Evolutionary conservation across 1,284 basidiomycete genomes (phyloP), one percentile per base, ranked within the genome.

Genomic region (Pseudozyma tsukubaensis): DNA sequence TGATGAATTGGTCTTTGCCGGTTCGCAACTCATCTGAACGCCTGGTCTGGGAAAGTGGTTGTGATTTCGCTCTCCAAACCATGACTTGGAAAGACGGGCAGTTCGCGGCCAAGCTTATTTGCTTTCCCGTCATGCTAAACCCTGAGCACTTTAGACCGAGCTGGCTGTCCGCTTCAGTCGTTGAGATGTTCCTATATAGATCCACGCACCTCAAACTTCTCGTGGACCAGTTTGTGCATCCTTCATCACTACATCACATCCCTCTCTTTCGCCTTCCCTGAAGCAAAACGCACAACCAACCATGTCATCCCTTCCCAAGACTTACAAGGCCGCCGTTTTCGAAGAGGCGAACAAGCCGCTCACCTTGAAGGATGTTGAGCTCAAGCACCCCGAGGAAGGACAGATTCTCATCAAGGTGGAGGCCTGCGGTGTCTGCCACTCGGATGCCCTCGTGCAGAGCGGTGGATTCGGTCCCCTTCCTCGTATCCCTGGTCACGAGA

Each of bases 351-450:
- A 92, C 83, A 90, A 96, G 84, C 90, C 91, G 35, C 90, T 98
- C 74, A 90, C 91, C 78, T 86, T 98, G 80, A 95, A 98, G 86
- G 90, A 92, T 36, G 90, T 99, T 81, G 92, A 97, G 84, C 96
- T 99, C 52, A 92, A 91, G 42, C 94, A 96, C 52, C 96, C 96
- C 49, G 88, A 88, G 70, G 91, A 91, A 37, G 89, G 92, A 84
- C 96, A 99, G 88, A 96, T 99, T 80, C 89, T 96, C 70, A 93
- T 98, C 85, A 90, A 91, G 83, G 93, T 98, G 80, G 88, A 96
- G 54, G 90, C 94, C 86, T 94, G 92, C 89, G 94, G 94, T 79
- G 92, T 99, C 84, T 99, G 96, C 87, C 96, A 98, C 86, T 97
- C 95, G 14, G 84, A 72, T 35, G 49, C 51, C 4, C 47, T 63